Evolutionary conservation across 768 basidiomycete species (phyloP), one percentile per base, ranked within the genome.

Genomic region (Pholiota microspora): DNA sequence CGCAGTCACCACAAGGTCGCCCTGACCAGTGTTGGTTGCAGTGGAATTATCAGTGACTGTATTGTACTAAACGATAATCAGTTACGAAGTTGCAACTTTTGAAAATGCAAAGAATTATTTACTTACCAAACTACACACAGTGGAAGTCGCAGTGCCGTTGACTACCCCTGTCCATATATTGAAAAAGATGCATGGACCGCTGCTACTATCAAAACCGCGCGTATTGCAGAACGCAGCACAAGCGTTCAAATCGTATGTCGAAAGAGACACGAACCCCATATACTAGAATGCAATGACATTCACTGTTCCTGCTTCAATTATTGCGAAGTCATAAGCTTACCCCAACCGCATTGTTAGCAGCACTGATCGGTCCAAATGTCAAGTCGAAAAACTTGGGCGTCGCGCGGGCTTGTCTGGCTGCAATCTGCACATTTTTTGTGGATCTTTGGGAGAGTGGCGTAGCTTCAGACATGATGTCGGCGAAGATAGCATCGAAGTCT

Each of bases 21-120:
- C 59, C 31, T 56, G 55, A 6, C 59, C 59, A 6, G 55, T 59
- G 28, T 53, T 56, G 4, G 59, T 59, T n/a, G 59, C 55, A n/a
- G 59, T 59, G 2, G 59, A 59, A 35, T 32, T 35, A 35, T 34
- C 48, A 3, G 48, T 24, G 16, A 49, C 48, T n/a, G 32, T 35
- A 21, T 35, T 49, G 23, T 49, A 49, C 48, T 49, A 24, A 12
- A 18, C n/a, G 7, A 24, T 31, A 21, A 6, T 6, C 12, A 12
- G 6, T 31, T 31, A 12, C 6, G 12, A 31, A 7, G 13, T 35
- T 35, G 2, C 18, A 12, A 13, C 6, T 32, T 25, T 6, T n/a
- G 2, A 3, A 48, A 13, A n/a, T 29, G 10, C 10, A 18, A 31
- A 12, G 23, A 48, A 15, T 35, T 35, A 16, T n/a, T 8, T 12